Percentiles rank a stretch among this genome's conserved stretches.
phyloP scores from a whole-genome alignment of 208 protist genomes.

The Acanthamoeba royreba region DNA sequence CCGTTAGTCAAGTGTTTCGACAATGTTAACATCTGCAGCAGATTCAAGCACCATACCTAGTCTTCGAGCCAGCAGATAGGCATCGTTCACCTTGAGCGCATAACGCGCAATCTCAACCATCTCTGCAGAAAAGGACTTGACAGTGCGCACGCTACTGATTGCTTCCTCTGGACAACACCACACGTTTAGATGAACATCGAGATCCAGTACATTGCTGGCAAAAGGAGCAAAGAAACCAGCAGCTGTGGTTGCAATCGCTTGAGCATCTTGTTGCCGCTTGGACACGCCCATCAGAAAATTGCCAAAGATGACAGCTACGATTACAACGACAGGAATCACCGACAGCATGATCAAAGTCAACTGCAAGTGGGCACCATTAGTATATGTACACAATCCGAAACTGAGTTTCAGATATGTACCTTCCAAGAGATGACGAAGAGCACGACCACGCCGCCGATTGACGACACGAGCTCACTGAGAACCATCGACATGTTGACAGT shows the following conservation, averaged over 20 bases:
- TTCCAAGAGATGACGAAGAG: conserved; percentile 71
- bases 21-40: background rate
- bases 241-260: conserved; percentile 51
- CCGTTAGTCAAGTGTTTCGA: background rate
- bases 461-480: conserved; percentile 51
- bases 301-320: conserved; percentile 66
- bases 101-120: conserved; percentile 28
- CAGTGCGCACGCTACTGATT: conserved; percentile 72
- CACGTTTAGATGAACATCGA: background rate
- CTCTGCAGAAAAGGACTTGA: conserved; percentile 70
- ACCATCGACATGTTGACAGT: conserved; percentile 72
- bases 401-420: background rate
- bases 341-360: conserved; percentile 72
- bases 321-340: conserved; percentile 63
- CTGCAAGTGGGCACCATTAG: background rate
- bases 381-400: background rate
- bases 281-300: conserved; percentile 62
- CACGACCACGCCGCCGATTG: conserved; percentile 57
- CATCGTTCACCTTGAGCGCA: conserved; percentile 22
- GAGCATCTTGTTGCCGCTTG: conserved; percentile 67
- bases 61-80: conserved; percentile 50
- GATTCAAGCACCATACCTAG: background rate
- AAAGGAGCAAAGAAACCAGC: background rate
- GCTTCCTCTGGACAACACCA: conserved; percentile 44
- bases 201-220: too few species aligned